Conservation (phyloP, 2,329 filamentous ascomycete species). For the Talaromyces sp. region DNA sequence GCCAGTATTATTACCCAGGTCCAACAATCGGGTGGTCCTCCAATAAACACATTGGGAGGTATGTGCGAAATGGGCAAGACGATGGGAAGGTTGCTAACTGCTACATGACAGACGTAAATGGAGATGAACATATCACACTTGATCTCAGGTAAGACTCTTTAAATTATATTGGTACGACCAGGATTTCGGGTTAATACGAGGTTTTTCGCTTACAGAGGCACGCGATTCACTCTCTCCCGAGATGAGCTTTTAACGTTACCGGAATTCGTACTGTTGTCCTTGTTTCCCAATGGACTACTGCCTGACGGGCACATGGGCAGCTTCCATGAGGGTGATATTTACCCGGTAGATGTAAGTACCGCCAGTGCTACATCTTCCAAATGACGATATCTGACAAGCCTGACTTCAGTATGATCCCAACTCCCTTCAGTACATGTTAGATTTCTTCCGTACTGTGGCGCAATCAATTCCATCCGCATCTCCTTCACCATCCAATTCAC, state of each 20-base stretch:
- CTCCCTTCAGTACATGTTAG: conserved; percentile 97
- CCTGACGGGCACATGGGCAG: conserved; percentile 94
- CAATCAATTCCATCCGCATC: conserved; percentile 76
- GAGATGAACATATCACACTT: conserved; percentile 91
- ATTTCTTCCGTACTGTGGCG: conserved; percentile 94
- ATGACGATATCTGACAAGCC: neutral
- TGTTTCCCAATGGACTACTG: conserved; percentile 97
- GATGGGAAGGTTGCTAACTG: conserved; percentile 8
- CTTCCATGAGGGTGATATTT: conserved; percentile 87
- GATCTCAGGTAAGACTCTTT: conserved; percentile 71
- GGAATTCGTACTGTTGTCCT: conserved; percentile 93
- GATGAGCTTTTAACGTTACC: conserved; percentile 93
- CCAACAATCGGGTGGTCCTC: conserved; percentile 79
- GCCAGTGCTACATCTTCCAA: neutral
- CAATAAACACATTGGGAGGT: conserved; percentile 86
- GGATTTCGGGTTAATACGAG: neutral
- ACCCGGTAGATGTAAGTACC: conserved; percentile 87
- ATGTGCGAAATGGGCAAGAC: conserved; percentile 25
- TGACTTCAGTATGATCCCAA: conserved; percentile 80
- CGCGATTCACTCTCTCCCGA: conserved; percentile 85
- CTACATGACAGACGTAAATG: conserved; percentile 60
- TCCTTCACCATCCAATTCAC: conserved; percentile 59
- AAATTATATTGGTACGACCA: neutral
- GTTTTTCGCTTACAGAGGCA: conserved; percentile 58
- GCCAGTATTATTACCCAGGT: conserved; percentile 99